Evolutionary conservation across 208 protist genomes (phyloP), one percentile per base, ranked within the genome.

Genomic region (Angomonas ambiguus): DNA sequence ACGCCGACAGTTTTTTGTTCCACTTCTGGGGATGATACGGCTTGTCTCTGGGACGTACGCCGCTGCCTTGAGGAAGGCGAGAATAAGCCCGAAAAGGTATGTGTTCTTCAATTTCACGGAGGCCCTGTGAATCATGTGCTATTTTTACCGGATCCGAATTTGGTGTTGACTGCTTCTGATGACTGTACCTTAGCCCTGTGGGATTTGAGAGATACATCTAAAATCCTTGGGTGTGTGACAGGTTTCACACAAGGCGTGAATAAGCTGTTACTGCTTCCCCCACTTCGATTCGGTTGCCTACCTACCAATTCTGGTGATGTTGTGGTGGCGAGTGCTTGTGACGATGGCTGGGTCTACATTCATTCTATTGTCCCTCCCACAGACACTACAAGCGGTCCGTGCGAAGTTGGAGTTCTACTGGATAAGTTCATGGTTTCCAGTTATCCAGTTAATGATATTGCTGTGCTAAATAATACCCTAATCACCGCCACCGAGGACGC

Each of bases 301-400:
- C 34, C 56, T 22, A 33, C 41, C 2, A 38, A n/a, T 13, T 35
- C 20, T 53, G 10, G 25, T 13, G 75, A 41, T 38, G 62, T 67
- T 41, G 62, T 83, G 3, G 53, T 90, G 5, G 85, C 77, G 24
- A 88, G 81, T 63, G 89, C 83, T 20, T 95, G 89, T 60, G 89
- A 95, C 67, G 89, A 95, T 56, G 89, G 89, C 3, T 65, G 72
- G 28, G 82, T 95, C 24, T 95, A 92, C 69, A 79, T 92, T 27
- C 84, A 95, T 67, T 70, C 72, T 2, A 24, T 92, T 0, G 22
- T 61, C 0, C 51, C 66, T 6, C 58, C 51, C 20, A 24, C 53
- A 22, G 49, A 41, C 1, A 49, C n/a, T 60, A 33, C 33, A 0
- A 42, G 24, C 1, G 10, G 32, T 10, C 53, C 60, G 2, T 62